These are phyloP conservation scores for Penicillium simplicissimum DNA, from an alignment of 495 filamentous ascomycete species.

Conservation along the genomic window DNA sequence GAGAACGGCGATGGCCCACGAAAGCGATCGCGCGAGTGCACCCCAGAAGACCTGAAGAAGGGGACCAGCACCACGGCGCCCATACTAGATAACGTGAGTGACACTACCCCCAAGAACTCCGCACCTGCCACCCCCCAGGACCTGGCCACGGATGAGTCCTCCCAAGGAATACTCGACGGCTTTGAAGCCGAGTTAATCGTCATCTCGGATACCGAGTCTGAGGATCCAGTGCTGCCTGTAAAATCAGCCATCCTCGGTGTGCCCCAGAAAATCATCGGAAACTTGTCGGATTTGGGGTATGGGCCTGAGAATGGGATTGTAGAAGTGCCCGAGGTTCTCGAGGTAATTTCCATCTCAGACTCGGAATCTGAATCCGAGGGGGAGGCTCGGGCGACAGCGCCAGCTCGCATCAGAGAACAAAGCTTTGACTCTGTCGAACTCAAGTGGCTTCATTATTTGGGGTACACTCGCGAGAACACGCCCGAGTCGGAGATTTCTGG, in stretches of 20 bases:
- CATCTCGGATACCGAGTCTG: conserved; percentile 1
- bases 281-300: neutral
- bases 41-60: conserved; percentile 14
- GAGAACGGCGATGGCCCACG: conserved; percentile 35
- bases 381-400: neutral
- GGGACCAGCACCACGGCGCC: neutral
- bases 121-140: conserved; percentile 7
- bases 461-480: neutral
- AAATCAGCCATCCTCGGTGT: neutral
- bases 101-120: conserved; percentile 2
- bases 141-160: conserved; percentile 9
- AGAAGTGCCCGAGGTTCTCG: neutral
- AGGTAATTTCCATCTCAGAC: neutral
- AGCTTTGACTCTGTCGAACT: neutral
- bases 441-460: neutral
- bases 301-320: neutral
- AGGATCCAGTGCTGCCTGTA: neutral
- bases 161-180: neutral
- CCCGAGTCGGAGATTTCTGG: conserved; percentile 1
- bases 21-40: conserved; percentile 52
- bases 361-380: conserved; percentile 2
- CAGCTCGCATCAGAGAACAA: neutral
- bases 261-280: neutral
- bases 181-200: neutral
- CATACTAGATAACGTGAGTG: conserved; percentile 22